Evolutionary conservation across 352 stramenopile genomes (phyloP).

Genomic region (Thraustochytrium striatum): DNA sequence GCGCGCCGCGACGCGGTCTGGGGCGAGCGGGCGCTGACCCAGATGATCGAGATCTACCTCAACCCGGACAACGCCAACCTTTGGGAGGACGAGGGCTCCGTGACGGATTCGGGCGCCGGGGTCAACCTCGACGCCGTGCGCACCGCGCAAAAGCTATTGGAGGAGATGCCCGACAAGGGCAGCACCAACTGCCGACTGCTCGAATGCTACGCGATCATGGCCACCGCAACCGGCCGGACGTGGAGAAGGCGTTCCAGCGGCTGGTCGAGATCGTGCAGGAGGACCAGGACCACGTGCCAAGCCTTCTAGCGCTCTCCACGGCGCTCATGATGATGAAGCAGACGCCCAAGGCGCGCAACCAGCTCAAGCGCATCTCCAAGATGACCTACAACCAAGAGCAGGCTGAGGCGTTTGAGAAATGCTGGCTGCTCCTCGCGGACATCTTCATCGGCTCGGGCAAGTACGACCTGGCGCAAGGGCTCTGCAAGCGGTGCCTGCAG

Average conservation of each 20-base stretch:
- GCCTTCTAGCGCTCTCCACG: slow-evolving; percentile 74
- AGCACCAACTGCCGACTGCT: slow-evolving; percentile 63
- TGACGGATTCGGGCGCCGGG: slow-evolving; percentile 55
- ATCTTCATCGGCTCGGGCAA: slow-evolving; percentile 83
- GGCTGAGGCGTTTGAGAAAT: slow-evolving; percentile 85
- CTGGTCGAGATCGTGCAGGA: slow-evolving; percentile 82
- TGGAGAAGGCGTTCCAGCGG: slow-evolving; percentile 78
- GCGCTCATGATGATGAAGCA: slow-evolving; percentile 87
- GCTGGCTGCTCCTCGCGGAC: slow-evolving; percentile 84
- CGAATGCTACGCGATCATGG: slow-evolving; percentile 71
- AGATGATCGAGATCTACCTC: slow-evolving; percentile 89
- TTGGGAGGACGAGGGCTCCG: slow-evolving; percentile 65
- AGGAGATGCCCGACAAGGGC: slow-evolving; percentile 66
- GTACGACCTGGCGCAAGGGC: slow-evolving; percentile 83
- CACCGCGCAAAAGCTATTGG: slow-evolving; percentile 76
- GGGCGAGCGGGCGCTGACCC: slow-evolving; percentile 74
- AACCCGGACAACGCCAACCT: slow-evolving; percentile 86
- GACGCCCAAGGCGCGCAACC: slow-evolving; percentile 82
- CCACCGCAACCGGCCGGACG: slow-evolving; percentile 66
- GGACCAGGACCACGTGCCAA: slow-evolving; percentile 78
- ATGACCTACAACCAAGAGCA: slow-evolving; percentile 79
- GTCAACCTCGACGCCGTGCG: slow-evolving; percentile 73
- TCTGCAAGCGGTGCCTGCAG: slow-evolving; percentile 82
- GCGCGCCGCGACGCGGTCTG: slow-evolving; percentile 76
- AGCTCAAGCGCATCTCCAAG: slow-evolving; percentile 89